These are phyloP conservation scores for Ophiocordyceps camponoti-floridani DNA, from an alignment of 2,329 filamentous ascomycete species.

Conservation along the genomic window DNA sequence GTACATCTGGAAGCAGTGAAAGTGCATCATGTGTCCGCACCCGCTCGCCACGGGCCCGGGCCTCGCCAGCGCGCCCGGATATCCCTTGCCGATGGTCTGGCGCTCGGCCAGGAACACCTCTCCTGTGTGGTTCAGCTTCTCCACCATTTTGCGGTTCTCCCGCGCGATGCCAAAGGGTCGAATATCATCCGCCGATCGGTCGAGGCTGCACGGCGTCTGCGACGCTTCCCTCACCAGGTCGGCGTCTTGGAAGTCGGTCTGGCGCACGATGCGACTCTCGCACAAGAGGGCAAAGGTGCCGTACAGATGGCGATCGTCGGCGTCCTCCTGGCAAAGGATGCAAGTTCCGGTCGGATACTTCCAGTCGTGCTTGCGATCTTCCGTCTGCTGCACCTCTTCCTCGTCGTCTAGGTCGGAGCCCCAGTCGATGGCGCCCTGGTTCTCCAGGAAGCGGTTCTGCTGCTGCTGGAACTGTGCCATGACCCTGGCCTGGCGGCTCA, in stretches of 20 bases:
- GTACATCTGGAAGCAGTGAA: constrained; percentile 84
- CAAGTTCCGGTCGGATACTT: constrained; percentile 88
- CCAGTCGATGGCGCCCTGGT: constrained; percentile 77
- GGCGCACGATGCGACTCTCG: constrained; percentile 69
- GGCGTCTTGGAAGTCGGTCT: constrained; percentile 66
- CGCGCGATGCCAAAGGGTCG: constrained; percentile 83
- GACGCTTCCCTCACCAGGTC: constrained; percentile 75
- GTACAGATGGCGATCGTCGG: constrained; percentile 72
- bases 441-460: constrained; percentile 85
- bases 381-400: constrained; percentile 34
- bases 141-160: constrained; percentile 63
- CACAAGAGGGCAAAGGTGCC: constrained; percentile 85
- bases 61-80: constrained; percentile 47
- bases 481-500: constrained; percentile 77
- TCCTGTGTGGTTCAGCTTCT: constrained; percentile 58
- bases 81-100: constrained; percentile 78
- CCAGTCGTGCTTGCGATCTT: constrained; percentile 50
- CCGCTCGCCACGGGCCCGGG: constrained; percentile 72
- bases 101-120: constrained; percentile 55
- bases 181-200: constrained; percentile 65
- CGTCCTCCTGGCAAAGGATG: constrained; percentile 92
- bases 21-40: constrained; percentile 98
- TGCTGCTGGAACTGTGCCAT: constrained; percentile 98
- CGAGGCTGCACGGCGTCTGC: constrained; percentile 62
- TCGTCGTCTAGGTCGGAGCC: constrained; percentile 65